These are phyloP conservation scores for Phytophthora sp. DNA, from an alignment of 352 stramenopile species.

Conservation along the genomic window DNA sequence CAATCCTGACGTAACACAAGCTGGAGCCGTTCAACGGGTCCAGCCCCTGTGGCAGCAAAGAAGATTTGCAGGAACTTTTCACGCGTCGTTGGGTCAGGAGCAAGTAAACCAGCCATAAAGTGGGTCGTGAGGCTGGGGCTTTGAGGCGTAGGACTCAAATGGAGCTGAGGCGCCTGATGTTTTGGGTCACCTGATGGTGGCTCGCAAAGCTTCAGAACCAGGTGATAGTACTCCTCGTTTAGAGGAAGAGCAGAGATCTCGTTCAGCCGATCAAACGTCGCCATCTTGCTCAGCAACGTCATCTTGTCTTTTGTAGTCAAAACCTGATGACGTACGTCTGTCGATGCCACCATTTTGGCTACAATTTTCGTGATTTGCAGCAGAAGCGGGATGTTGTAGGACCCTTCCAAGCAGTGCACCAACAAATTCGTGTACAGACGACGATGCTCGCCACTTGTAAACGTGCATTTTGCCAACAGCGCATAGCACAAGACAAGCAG, in stretches of 20 bases:
- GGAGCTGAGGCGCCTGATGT: constrained; percentile 60
- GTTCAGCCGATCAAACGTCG: constrained; percentile 83
- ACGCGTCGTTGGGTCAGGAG: constrained; percentile 66
- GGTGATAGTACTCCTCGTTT: constrained; percentile 78
- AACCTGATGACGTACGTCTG: constrained; percentile 58
- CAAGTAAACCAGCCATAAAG: constrained; percentile 81
- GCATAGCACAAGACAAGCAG: constrained; percentile 82
- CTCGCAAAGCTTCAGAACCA: constrained; percentile 83
- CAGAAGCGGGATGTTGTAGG: constrained; percentile 82
- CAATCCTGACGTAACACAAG: constrained; percentile 85
- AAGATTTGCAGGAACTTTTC: constrained; percentile 82
- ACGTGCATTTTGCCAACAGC: constrained; percentile 82
- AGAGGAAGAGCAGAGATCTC: constrained; percentile 86
- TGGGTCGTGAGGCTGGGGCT: constrained; percentile 76
- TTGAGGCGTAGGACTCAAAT: constrained; percentile 64
- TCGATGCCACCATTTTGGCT: constrained; percentile 61
- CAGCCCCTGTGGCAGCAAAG: constrained; percentile 45
- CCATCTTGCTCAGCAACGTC: constrained; percentile 87
- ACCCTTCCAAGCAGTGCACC: constrained; percentile 87
- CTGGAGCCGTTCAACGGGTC: constrained; percentile 62
- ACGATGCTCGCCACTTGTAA: constrained; percentile 70
- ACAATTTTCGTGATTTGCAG: constrained; percentile 87
- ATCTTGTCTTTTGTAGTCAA: constrained; percentile 90
- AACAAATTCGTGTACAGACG: constrained; percentile 86
- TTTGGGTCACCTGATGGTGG: constrained; percentile 57